Evolutionary conservation across 768 basidiomycete genomes (phyloP).

Genomic region (Mycena rebaudengoi): DNA sequence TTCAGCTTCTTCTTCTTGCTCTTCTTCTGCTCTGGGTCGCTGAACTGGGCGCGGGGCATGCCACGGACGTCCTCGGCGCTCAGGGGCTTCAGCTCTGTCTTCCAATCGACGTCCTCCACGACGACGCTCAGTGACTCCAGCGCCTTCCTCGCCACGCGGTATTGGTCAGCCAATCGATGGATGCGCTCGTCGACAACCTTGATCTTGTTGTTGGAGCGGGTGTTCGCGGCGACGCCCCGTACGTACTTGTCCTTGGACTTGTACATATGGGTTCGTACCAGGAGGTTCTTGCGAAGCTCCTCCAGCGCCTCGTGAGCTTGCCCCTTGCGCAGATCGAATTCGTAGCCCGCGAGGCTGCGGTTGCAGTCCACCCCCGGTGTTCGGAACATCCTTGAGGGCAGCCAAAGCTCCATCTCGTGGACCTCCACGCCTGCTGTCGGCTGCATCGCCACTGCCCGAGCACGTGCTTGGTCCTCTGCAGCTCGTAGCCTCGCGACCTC

Average conservation of each 20-base stretch:
- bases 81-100: slow-evolving; percentile 21
- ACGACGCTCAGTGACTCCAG: slow-evolving; percentile 8
- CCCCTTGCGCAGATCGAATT: slow-evolving; percentile 30
- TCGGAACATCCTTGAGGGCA: slow-evolving; percentile 30
- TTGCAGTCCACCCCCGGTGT: not conserved
- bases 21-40: not conserved
- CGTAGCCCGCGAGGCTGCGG: slow-evolving; percentile 13
- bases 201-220: slow-evolving; percentile 30
- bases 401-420: slow-evolving; percentile 21
- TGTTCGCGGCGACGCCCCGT: slow-evolving; percentile 34
- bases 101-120: slow-evolving; percentile 23
- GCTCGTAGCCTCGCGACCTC: not conserved
- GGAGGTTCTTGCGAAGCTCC: slow-evolving; percentile 29
- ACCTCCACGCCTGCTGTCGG: not conserved
- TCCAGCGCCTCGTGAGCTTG: slow-evolving; percentile 38
- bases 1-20: not conserved
- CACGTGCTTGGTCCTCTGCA: not conserved
- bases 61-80: slow-evolving; percentile 26
- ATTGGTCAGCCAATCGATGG: slow-evolving; percentile 21
- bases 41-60: slow-evolving; percentile 13
- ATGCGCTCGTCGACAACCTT: slow-evolving; percentile 24
- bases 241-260: slow-evolving; percentile 31
- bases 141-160: slow-evolving; percentile 27
- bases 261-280: slow-evolving; percentile 29
- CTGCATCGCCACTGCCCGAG: not conserved